A percentile compares a stretch with the other conserved stretches of the same genome.
These are phyloP conservation scores for Onygenales sp. DNA, from an alignment of 2,329 filamentous ascomycete species.

Conservation along the genomic window DNA sequence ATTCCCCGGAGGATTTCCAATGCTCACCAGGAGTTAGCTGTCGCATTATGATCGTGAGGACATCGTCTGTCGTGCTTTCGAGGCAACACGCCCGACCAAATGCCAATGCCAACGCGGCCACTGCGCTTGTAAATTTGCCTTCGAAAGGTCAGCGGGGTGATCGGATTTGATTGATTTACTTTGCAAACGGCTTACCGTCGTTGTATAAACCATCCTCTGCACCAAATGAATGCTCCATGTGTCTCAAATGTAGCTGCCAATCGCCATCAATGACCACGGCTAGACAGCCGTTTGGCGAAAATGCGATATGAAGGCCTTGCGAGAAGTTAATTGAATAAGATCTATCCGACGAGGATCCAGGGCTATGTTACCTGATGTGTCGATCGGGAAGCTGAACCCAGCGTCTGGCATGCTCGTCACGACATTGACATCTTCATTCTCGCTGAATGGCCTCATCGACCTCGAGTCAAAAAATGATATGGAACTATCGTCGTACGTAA, in stretches of 20 bases:
- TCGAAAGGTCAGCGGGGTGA: neutral
- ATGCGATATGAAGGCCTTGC: slow-evolving; percentile 27
- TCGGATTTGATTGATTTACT: neutral
- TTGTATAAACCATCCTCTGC: slow-evolving; percentile 25
- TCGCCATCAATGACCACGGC: slow-evolving; percentile 29
- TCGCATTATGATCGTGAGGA: slow-evolving; percentile 57
- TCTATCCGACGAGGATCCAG: neutral
- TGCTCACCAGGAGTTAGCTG: slow-evolving; percentile 32
- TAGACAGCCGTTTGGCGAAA: slow-evolving; percentile 37
- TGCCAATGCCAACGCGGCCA: slow-evolving; percentile 51
- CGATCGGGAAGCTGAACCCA: slow-evolving; percentile 62
- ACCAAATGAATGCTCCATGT: slow-evolving; percentile 33
- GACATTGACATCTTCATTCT: slow-evolving; percentile 52
- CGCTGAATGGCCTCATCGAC: slow-evolving; percentile 59
- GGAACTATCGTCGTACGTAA: slow-evolving; percentile 70
- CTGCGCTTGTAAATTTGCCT: slow-evolving; percentile 41
- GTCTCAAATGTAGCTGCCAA: slow-evolving; percentile 27
- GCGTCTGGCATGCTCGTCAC: slow-evolving; percentile 65
- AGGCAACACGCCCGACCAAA: slow-evolving; percentile 41
- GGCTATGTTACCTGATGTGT: slow-evolving; percentile 48
- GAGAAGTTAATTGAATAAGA: neutral
- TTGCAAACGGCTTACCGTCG: slow-evolving; percentile 22
- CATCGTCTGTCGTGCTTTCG: slow-evolving; percentile 55
- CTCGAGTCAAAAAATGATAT: slow-evolving; percentile 70
- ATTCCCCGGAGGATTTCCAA: neutral